Evolutionary conservation across 2,329 filamentous ascomycete genomes (phyloP), one percentile per base, ranked within the genome.

Genomic region (Hymenoscyphus repandus): DNA sequence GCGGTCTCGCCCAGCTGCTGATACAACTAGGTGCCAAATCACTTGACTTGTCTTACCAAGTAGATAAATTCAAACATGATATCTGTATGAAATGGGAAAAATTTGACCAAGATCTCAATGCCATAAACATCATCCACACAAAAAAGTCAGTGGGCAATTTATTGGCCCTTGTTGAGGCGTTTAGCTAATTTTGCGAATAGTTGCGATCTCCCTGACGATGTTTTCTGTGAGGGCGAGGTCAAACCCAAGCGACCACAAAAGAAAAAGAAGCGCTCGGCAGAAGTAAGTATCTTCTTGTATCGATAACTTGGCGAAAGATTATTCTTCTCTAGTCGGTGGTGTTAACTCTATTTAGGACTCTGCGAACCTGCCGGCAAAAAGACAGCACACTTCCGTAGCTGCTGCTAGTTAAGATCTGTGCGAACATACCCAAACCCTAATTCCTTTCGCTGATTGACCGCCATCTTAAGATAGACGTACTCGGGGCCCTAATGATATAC

Each of bases 181-280:
- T 45, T 46, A 65, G 61, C 62, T 43, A 64, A 48, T 31, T n/a
- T n/a, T n/a, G 57, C 32, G 27, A 31, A 7, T 63, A 96, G 91
- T 70, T 88, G 88, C 66, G 84, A 90, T 64, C 78, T 99, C 22
- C 93, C 93, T 27, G 84, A 89, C 53, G 92, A 99, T 68, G 83
- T 97, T 2, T 99, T 99, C 66, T 78, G 84, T 43, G 73, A 83
- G 20, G 88, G 88, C 62, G 93, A 99, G 69, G 73, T 74, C 45
- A 86, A 82, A 62, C 88, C 88, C 5, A 44, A 51, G 22, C 60
- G 62, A n/a, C 58, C 62, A 38, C 53, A 45, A 39, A 65, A 64
- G 56, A 67, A 61, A 49, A 67, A 66, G 57, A 64, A 63, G 17
- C 32, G 47, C 37, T 58, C 63, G 53, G 48, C 55, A 40, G 60